phyloP scores from a whole-genome alignment of 345 rosid species.

The Eucalyptus melliodora region DNA sequence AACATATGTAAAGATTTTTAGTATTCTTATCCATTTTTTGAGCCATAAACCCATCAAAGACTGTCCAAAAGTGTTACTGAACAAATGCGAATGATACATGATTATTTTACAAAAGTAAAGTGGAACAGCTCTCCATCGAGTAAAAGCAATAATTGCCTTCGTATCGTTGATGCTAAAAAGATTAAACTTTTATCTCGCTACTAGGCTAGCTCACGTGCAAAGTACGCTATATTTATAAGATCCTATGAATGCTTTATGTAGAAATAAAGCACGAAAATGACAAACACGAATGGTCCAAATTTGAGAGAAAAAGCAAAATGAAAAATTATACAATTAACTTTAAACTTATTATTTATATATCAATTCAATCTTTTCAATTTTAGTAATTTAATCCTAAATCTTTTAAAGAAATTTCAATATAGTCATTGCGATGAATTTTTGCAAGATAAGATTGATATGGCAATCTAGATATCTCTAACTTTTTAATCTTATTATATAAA shows the following conservation, averaged over 20 bases:
- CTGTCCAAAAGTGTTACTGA: neutral
- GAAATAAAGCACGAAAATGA: neutral
- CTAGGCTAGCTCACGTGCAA: neutral
- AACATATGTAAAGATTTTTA: too few relatives aligned
- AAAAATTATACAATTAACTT: too few relatives aligned
- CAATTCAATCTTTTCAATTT: too few relatives aligned
- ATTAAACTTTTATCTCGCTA: neutral
- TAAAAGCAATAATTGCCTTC: neutral
- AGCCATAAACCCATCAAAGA: neutral
- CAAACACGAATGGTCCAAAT: neutral
- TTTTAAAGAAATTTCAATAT: too few relatives aligned
- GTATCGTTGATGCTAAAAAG: neutral
- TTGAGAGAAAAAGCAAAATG: neutral
- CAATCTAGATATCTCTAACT: too few relatives aligned
- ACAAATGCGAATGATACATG: neutral
- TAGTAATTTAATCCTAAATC: too few relatives aligned
- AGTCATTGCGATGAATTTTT: rapidly evolving
- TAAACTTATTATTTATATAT: too few relatives aligned
- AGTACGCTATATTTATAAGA: neutral
- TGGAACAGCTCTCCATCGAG: neutral
- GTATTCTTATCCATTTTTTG: too few relatives aligned
- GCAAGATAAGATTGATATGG: neutral
- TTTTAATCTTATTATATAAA: too few relatives aligned
- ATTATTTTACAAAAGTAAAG: neutral
- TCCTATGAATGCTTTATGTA: neutral